These are phyloP conservation scores for Penicillium paradoxum DNA, from an alignment of 495 filamentous ascomycete genomes.

Conservation along the genomic window DNA sequence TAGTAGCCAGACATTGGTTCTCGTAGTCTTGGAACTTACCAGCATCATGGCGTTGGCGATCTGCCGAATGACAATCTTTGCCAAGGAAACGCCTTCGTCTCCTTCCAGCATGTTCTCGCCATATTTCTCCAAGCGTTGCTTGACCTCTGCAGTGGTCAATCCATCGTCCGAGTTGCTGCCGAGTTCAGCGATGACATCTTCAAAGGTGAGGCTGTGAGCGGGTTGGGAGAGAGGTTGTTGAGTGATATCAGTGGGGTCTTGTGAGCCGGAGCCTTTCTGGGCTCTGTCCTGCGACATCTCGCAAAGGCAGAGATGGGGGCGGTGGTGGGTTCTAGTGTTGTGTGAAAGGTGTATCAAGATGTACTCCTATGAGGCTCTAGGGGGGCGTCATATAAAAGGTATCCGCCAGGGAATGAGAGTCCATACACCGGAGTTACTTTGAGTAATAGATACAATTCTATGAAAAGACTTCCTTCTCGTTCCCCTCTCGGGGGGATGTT, in stretches of 20 bases:
- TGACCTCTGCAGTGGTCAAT: constrained; percentile 51
- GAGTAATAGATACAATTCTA: not conserved
- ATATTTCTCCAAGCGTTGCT: constrained; percentile 49
- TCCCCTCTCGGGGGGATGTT: not conserved
- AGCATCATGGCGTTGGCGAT: constrained; percentile 66
- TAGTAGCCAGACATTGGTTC: constrained; percentile 1
- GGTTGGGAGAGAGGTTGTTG: constrained; percentile 46
- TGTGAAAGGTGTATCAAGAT: not conserved
- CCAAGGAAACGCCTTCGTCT: constrained; percentile 51
- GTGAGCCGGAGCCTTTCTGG: constrained; percentile 39
- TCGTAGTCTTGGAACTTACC: constrained; percentile 24
- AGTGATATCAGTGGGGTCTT: not conserved
- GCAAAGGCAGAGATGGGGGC: not conserved
- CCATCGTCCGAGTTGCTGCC: constrained; percentile 57
- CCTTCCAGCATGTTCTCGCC: constrained; percentile 60
- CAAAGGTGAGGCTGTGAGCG: constrained; percentile 57
- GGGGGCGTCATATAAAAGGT: constrained; percentile 37
- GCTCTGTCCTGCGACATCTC: constrained; percentile 43
- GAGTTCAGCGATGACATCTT: constrained; percentile 54
- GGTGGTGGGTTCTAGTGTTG: not conserved
- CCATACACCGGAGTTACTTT: constrained; percentile 26
- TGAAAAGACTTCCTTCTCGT: not conserved
- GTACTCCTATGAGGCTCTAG: constrained; percentile 28
- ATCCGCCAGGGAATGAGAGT: constrained; percentile 33
- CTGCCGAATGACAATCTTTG: constrained; percentile 56